A percentile compares a stretch with the other conserved stretches of the same genome.
Evolutionary conservation across 345 rosid genomes (phyloP).

Genomic region (Balakata baccata): DNA sequence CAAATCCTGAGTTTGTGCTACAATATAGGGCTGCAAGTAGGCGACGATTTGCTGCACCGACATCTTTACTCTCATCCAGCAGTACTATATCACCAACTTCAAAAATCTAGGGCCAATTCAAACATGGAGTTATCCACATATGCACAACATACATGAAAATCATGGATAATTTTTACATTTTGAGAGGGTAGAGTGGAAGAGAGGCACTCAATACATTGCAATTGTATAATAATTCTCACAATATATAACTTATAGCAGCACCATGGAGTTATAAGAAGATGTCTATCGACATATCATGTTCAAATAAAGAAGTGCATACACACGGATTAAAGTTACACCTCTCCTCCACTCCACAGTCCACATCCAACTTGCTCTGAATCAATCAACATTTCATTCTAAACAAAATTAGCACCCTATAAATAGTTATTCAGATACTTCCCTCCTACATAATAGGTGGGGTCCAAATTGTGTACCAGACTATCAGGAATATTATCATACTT

Average conservation of each 20-base stretch:
- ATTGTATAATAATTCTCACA: background rate
- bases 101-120: constrained; percentile 52
- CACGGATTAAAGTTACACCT: background rate
- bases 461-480: background rate
- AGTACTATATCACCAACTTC: constrained; percentile 72
- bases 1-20: constrained; percentile 93
- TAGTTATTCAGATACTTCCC: background rate
- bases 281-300: background rate
- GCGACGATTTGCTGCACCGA: constrained; percentile 73
- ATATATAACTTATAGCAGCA: background rate
- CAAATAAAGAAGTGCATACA: background rate
- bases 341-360: background rate
- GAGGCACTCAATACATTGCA: background rate
- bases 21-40: constrained; percentile 75
- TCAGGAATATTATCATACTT: background rate
- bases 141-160: background rate
- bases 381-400: background rate
- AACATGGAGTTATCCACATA: constrained; percentile 9
- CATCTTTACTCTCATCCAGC: constrained; percentile 68
- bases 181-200: background rate
- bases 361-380: background rate
- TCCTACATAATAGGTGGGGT: background rate
- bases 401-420: background rate
- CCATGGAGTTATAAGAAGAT: background rate
- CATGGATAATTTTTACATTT: background rate